Evolutionary conservation across 805 yeast species (phyloP).

Genomic region (Candida endomychidarum): DNA sequence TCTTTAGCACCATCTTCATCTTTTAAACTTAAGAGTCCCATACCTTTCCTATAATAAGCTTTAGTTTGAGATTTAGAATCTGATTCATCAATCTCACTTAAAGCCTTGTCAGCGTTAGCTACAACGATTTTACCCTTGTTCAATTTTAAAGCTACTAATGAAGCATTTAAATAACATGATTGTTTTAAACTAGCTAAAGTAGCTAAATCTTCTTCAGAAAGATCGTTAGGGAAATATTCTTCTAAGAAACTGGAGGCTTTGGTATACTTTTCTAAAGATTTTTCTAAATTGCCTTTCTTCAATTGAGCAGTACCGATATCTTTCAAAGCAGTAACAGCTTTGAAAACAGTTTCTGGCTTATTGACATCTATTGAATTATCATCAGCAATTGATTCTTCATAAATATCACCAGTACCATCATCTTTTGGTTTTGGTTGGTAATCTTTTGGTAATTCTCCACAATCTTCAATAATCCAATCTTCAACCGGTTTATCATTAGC

Average conservation of each 20-base stretch:
- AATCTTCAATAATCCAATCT: slow-evolving; percentile 70
- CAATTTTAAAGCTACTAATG: slow-evolving; percentile 70
- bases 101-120: slow-evolving; percentile 62
- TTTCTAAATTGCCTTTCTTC: slow-evolving; percentile 58
- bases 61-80: slow-evolving; percentile 75
- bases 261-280: slow-evolving; percentile 65
- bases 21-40: slow-evolving; percentile 61
- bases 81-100: slow-evolving; percentile 57
- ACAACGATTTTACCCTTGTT: slow-evolving; percentile 55
- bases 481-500: slow-evolving; percentile 67
- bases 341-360: slow-evolving; percentile 63
- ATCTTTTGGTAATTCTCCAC: slow-evolving; percentile 73
- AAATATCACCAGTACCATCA: slow-evolving; percentile 84
- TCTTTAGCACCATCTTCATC: slow-evolving; percentile 69
- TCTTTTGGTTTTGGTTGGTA: slow-evolving; percentile 53
- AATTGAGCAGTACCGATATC: slow-evolving; percentile 74
- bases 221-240: slow-evolving; percentile 72
- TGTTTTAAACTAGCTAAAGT: slow-evolving; percentile 55
- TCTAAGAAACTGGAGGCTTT: slow-evolving; percentile 71
- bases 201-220: slow-evolving; percentile 53
- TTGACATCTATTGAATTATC: slow-evolving; percentile 63
- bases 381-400: slow-evolving; percentile 73
- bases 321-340: slow-evolving; percentile 65
- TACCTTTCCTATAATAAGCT: slow-evolving; percentile 84
- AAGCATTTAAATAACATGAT: slow-evolving; percentile 68